Evolutionary conservation across 805 yeast genomes (phyloP).

Genomic region (Torulaspora quercuum): DNA sequence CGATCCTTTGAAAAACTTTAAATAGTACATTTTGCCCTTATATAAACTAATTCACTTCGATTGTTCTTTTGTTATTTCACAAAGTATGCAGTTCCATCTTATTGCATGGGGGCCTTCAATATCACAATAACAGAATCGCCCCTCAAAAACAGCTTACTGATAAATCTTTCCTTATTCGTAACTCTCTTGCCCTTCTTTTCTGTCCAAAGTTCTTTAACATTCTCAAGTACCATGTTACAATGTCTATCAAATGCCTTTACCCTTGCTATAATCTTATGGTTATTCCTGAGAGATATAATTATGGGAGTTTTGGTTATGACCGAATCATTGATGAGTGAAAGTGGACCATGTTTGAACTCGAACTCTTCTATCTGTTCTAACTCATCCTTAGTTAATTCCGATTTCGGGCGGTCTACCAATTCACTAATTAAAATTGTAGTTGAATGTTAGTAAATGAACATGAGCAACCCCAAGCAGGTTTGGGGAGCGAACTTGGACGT

Average conservation of each 20-base stretch:
- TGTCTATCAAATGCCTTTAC: slow-evolving; percentile 96
- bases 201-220: slow-evolving; percentile 78
- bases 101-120: slow-evolving; percentile 46
- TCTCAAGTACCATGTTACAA: slow-evolving; percentile 87
- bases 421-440: slow-evolving; percentile 52
- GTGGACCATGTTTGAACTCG: slow-evolving; percentile 87
- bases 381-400: slow-evolving; percentile 78
- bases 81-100: neutral
- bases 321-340: slow-evolving; percentile 82
- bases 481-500: no score
- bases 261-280: slow-evolving; percentile 84
- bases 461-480: no score
- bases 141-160: slow-evolving; percentile 84
- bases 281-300: slow-evolving; percentile 84
- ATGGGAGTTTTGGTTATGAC: slow-evolving; percentile 71
- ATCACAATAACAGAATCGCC: slow-evolving; percentile 94
- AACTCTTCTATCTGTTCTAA: slow-evolving; percentile 80
- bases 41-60: slow-evolving; percentile 3
- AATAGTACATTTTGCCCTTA: slow-evolving; percentile 23
- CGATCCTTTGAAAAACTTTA: slow-evolving; percentile 65
- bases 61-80: neutral
- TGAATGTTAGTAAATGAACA: slow-evolving; percentile 6
- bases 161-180: slow-evolving; percentile 65
- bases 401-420: slow-evolving; percentile 65
- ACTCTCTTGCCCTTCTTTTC: slow-evolving; percentile 70